phyloP scores from a whole-genome alignment of 139 green algal species.

The Tetratostichococcus sp. region DNA sequence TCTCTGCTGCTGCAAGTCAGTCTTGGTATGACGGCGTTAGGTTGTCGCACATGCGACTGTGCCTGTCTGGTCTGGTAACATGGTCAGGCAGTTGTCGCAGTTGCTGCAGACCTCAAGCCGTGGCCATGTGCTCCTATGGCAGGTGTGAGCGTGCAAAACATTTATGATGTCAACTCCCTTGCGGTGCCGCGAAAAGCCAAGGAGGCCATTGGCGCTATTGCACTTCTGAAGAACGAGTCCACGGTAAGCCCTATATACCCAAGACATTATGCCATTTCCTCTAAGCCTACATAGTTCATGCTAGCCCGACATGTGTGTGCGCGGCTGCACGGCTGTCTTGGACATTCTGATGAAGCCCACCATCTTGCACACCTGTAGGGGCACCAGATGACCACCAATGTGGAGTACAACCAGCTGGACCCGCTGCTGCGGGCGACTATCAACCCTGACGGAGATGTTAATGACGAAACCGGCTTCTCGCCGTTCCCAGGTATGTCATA shows the following conservation, averaged over 20 bases:
- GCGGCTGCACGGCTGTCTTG: no score
- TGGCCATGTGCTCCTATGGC: neutral
- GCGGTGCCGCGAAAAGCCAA: slow-evolving; percentile 88
- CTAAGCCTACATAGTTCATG: no score
- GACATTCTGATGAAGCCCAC: no score
- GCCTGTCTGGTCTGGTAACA: no score
- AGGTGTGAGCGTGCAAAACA: slow-evolving; percentile 55
- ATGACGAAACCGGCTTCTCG: slow-evolving; percentile 84
- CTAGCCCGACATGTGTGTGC: no score
- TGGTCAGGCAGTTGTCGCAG: no score
- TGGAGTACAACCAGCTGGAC: slow-evolving; percentile 99
- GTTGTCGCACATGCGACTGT: no score
- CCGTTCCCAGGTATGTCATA: slow-evolving; percentile 75
- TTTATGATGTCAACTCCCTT: slow-evolving; percentile 93
- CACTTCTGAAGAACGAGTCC: slow-evolving; percentile 37
- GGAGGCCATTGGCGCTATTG: slow-evolving; percentile 93
- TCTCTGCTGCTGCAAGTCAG: no score
- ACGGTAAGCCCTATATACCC: slow-evolving; percentile 53
- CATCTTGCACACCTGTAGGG: no score
- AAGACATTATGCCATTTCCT: no score
- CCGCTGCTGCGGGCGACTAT: slow-evolving; percentile 81
- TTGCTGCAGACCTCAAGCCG: no score
- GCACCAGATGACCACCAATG: slow-evolving; percentile 85
- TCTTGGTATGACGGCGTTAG: no score
- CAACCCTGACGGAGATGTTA: slow-evolving; percentile 74